Base-by-base conservation (phyloP, 768 basidiomycete species). In the Termitomyces sp. region DNA sequence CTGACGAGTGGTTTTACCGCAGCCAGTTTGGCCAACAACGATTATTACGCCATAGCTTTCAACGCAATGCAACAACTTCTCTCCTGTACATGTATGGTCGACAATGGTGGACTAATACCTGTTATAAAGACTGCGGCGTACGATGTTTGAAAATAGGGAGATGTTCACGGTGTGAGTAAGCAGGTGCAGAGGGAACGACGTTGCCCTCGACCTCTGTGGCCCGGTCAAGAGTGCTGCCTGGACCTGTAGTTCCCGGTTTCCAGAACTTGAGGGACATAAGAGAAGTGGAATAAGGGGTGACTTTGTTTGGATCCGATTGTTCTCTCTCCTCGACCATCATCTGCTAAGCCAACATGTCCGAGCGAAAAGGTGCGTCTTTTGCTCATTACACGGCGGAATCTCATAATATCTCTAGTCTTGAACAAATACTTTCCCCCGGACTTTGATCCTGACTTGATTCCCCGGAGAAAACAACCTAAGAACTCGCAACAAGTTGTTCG, bases 381-480 rank as follows among this genome's bases (percentile, higher is more conserved):
- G 5, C 7, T 16, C 5, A 9, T 44, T 20, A 22, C n/a, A 31
- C 12, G 10, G 35, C 7, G 10, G 39, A 18, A 49, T 20, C 52
- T 53, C 20, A 58, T 9, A 27, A 20, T 39, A 42, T 66, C 33
- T 52, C 9, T 58, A 91, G 94, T 95, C 47, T 77, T 94, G 62
- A 95, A 96, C 81, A 94, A 93, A 72, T 94, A 93, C 76, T 94
- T 94, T 67, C 95, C 95, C 48, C 95, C 96, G 73, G 95, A 98
- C 73, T 98, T 98, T 72, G 96, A 98, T 75, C 96, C 96, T 54
- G 87, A 91, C 62, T 89, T 97, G 73, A 98, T 98, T 69, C 92
- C 92, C 23, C 82, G 96, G 59, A 77, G 94, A 64, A 93, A 89
- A 69, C 82, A 86, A 58, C 89, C 91, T 53, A 94, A 90, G 80